Percentiles rank a stretch among this genome's conserved stretches.
Evolutionary conservation across 2,329 filamentous ascomycete genomes (phyloP).

Genomic region (Colletotrichum higginsianum): DNA sequence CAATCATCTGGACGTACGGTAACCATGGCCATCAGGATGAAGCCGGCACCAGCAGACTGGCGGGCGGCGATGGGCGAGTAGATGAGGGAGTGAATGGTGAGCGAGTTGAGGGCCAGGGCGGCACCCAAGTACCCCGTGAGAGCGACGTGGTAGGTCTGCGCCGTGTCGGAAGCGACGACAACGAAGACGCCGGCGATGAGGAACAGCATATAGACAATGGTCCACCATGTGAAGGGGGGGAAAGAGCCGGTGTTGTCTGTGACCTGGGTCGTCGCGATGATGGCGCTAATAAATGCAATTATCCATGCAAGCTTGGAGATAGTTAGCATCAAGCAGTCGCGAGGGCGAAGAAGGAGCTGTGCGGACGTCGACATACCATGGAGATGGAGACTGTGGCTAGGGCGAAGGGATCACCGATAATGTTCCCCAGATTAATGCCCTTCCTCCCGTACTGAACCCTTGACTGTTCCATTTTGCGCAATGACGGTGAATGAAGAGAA

Average conservation of each 20-base stretch:
- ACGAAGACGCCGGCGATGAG: slow-evolving; percentile 84
- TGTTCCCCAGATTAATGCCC: slow-evolving; percentile 85
- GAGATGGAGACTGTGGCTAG: slow-evolving; percentile 94
- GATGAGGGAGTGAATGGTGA: slow-evolving; percentile 88
- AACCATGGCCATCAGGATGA: slow-evolving; percentile 94
- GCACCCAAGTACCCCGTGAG: slow-evolving; percentile 89
- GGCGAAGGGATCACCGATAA: slow-evolving; percentile 96
- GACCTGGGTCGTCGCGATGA: slow-evolving; percentile 75
- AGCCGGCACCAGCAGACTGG: slow-evolving; percentile 91
- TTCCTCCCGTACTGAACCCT: slow-evolving; percentile 68
- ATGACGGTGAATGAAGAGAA: slow-evolving; percentile 79
- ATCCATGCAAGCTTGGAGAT: slow-evolving; percentile 87
- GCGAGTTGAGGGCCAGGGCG: slow-evolving; percentile 87
- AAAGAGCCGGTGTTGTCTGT: slow-evolving; percentile 64
- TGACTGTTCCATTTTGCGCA: slow-evolving; percentile 85
- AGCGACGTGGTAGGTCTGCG: slow-evolving; percentile 92
- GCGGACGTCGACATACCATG: slow-evolving; percentile 73
- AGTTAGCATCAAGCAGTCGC: slow-evolving; percentile 9
- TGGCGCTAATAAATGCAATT: slow-evolving; percentile 89
- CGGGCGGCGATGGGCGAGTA: slow-evolving; percentile 81
- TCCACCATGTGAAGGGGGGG: slow-evolving; percentile 95
- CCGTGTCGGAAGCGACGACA: slow-evolving; percentile 86
- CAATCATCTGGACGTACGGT: slow-evolving; percentile 72
- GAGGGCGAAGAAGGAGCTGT: slow-evolving; percentile 1
- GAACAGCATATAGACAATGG: slow-evolving; percentile 87